Percentiles rank a stretch among this genome's conserved stretches.
These are phyloP conservation scores for Tritrichomonas musculus DNA, from an alignment of 208 protist genomes.

Conservation along the genomic window DNA sequence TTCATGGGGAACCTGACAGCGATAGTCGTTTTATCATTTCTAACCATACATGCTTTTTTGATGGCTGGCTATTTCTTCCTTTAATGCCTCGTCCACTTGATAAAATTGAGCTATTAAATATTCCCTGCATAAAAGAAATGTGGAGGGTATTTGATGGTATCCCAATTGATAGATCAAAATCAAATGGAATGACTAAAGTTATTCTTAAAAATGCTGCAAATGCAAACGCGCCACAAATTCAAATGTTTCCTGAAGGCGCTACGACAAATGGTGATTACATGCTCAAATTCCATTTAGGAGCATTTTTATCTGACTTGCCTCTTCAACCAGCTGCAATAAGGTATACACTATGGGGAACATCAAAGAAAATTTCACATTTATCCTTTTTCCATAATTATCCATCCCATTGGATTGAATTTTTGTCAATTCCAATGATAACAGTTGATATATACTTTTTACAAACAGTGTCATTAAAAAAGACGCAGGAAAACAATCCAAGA, in stretches of 20 bases:
- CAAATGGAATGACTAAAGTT: not conserved
- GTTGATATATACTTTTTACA: not conserved
- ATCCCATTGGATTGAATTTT: not conserved
- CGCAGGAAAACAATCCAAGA: not conserved
- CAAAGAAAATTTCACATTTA: not conserved
- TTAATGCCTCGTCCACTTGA: not conserved
- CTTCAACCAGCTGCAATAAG: not conserved
- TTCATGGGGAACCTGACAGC: not conserved
- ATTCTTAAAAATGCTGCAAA: not conserved
- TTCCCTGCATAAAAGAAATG: not conserved
- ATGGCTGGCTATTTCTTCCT: not conserved
- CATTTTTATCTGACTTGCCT: not conserved
- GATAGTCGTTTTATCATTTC: not conserved
- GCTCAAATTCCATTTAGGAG: not conserved
- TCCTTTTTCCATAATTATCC: not conserved
- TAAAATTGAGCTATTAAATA: not conserved
- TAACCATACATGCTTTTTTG: constrained; percentile 25
- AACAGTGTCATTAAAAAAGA: not conserved
- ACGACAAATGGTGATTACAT: not conserved
- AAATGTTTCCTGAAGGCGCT: not conserved
- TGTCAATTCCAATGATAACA: not conserved
- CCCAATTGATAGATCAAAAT: not conserved
- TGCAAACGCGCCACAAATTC: not conserved
- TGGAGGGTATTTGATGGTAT: not conserved
- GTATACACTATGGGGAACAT: not conserved